phyloP scores from a whole-genome alignment of 208 protist genomes.

The Tritrichomonas musculus region DNA sequence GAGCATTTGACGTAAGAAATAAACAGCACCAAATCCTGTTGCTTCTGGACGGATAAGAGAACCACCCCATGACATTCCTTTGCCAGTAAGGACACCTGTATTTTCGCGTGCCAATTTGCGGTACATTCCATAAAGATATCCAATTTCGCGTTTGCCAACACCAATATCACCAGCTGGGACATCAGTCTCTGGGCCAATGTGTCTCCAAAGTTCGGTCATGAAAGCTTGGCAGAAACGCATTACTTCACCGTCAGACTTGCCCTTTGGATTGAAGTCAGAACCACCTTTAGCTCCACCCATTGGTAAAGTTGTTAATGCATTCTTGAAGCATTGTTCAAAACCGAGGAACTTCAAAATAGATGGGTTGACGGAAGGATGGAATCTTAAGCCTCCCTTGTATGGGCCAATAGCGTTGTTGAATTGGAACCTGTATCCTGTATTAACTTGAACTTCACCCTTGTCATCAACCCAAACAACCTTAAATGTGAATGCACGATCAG shows the following conservation, averaged over 20 bases:
- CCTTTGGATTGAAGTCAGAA: constrained; percentile 79
- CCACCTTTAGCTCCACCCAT: constrained; percentile 80
- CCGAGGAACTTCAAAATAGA: constrained; percentile 65
- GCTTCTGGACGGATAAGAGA: not conserved
- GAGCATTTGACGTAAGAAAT: constrained; percentile 71
- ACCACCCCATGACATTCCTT: not conserved
- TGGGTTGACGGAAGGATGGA: constrained; percentile 50
- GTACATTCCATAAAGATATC: constrained; percentile 77
- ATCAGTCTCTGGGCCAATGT: constrained; percentile 75
- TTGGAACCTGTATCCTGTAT: constrained; percentile 76
- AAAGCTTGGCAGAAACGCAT: constrained; percentile 82
- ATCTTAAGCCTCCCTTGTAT: constrained; percentile 74
- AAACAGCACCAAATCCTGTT: constrained; percentile 71
- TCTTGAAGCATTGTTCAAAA: constrained; percentile 87
- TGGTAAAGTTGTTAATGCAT: constrained; percentile 74
- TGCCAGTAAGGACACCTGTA: not conserved
- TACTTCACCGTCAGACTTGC: constrained; percentile 74
- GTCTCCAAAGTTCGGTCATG: constrained; percentile 68
- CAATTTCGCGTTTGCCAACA: constrained; percentile 74
- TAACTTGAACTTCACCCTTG: constrained; percentile 66
- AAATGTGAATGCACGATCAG: constrained; percentile 72
- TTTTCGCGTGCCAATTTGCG: constrained; percentile 65
- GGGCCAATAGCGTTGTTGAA: constrained; percentile 78
- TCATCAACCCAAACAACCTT: constrained; percentile 77
- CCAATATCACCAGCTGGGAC: constrained; percentile 82